These are phyloP conservation scores for Dryas integrifolia DNA, from an alignment of 331 rosid species.

Conservation along the genomic window DNA sequence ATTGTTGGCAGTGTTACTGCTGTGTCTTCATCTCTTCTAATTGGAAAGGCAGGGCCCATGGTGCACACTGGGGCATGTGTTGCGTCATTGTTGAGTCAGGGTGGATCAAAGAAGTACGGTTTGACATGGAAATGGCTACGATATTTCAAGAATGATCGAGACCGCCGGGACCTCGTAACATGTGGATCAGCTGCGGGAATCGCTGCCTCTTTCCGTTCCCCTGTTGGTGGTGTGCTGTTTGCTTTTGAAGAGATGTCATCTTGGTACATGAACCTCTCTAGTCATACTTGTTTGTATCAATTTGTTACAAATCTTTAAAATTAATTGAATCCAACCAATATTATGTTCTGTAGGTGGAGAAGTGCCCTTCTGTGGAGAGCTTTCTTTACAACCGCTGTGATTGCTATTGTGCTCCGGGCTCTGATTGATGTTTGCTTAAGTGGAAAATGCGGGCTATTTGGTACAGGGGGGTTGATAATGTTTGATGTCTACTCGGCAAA, in stretches of 20 bases:
- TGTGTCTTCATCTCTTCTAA: slow-evolving; percentile 74
- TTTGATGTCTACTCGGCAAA: slow-evolving; percentile 70
- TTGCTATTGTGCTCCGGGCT: slow-evolving; percentile 83
- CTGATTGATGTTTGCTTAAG: slow-evolving; percentile 78
- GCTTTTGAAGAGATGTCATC: slow-evolving; percentile 95
- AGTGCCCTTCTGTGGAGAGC: slow-evolving; percentile 95
- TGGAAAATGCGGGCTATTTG: slow-evolving; percentile 88
- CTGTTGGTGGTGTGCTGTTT: slow-evolving; percentile 95
- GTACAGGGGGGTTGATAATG: slow-evolving; percentile 96
- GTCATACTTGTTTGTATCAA: neutral
- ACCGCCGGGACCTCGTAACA: slow-evolving; percentile 76
- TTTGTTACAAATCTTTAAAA: neutral
- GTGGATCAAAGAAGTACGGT: slow-evolving; percentile 69
- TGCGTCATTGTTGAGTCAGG: slow-evolving; percentile 85
- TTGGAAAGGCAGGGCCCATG: slow-evolving; percentile 99
- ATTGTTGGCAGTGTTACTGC: slow-evolving; percentile 88
- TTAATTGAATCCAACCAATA: neutral
- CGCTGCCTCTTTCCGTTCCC: slow-evolving; percentile 90
- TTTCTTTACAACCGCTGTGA: slow-evolving; percentile 85
- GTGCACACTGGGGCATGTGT: slow-evolving; percentile 91
- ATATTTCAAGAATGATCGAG: slow-evolving; percentile 80
- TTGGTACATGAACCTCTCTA: slow-evolving; percentile 50
- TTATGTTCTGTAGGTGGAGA: slow-evolving; percentile 78
- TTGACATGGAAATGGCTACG: slow-evolving; percentile 78
- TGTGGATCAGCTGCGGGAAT: slow-evolving; percentile 97